Percentiles rank a stretch among this genome's conserved stretches.
Evolutionary conservation across 1,284 basidiomycete species (phyloP).

Genomic region (Cutaneotrichosporon cavernicola): DNA sequence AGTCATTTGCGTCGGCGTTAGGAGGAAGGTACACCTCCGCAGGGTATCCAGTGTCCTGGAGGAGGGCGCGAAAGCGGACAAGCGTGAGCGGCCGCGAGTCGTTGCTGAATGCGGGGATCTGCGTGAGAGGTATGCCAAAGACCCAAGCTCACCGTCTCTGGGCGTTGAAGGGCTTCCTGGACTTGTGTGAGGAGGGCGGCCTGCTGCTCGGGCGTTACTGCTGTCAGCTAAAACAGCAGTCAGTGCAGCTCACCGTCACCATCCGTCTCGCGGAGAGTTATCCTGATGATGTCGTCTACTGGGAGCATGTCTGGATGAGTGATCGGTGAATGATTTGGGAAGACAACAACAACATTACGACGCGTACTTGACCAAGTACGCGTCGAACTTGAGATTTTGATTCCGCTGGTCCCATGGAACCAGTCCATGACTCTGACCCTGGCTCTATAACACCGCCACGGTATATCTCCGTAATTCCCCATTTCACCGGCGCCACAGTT

Average conservation of each 20-base stretch:
- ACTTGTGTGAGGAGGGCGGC: slow-evolving; percentile 16
- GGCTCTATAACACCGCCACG: too few relatives aligned
- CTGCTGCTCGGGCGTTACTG: slow-evolving; percentile 13
- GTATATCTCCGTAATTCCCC: too few relatives aligned
- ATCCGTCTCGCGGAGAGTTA: slow-evolving; percentile 43
- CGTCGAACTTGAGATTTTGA: too few relatives aligned
- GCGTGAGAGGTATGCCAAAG: neutral
- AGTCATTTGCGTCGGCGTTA: slow-evolving; percentile 27
- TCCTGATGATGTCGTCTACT: slow-evolving; percentile 36
- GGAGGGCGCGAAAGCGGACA: slow-evolving; percentile 47
- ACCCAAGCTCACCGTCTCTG: slow-evolving; percentile 19
- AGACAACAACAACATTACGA: neutral
- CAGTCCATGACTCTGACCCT: too few relatives aligned
- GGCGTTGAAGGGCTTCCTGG: slow-evolving; percentile 16
- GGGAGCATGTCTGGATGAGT: slow-evolving; percentile 28
- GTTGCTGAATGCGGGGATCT: slow-evolving; percentile 36
- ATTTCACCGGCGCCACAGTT: too few relatives aligned
- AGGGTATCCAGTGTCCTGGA: slow-evolving; percentile 53
- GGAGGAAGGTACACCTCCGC: slow-evolving; percentile 49
- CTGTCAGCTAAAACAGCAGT: slow-evolving; percentile 3
- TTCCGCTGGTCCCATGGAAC: too few relatives aligned
- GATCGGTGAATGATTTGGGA: neutral
- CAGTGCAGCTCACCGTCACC: slow-evolving; percentile 12
- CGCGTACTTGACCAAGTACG: neutral
- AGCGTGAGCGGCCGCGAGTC: slow-evolving; percentile 36